Evolutionary conservation across 1,284 basidiomycete species (phyloP).

Genomic region (Cutaneotrichosporon dermatis): DNA sequence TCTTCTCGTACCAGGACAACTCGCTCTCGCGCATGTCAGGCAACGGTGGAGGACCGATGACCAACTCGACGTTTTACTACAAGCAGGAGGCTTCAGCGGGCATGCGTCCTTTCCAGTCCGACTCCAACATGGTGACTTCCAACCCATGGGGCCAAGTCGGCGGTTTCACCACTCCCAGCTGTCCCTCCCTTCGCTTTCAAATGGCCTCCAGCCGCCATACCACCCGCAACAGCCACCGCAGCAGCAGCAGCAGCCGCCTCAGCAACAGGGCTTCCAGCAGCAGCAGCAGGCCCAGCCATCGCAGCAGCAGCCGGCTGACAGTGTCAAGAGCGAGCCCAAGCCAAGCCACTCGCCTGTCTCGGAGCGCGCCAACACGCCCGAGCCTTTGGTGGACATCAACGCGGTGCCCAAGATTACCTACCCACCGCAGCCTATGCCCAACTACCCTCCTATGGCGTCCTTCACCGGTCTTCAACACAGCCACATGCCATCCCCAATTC

Average conservation of each 20-base stretch:
- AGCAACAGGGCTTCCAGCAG: not conserved
- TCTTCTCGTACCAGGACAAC: constrained; percentile 19
- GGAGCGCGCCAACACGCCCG: constrained; percentile 12
- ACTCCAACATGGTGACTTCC: constrained; percentile 6
- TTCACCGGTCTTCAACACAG: constrained; percentile 9
- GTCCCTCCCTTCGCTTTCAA: constrained; percentile 20
- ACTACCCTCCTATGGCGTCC: constrained; percentile 14
- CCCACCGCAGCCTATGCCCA: constrained; percentile 10
- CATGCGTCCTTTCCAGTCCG: constrained; percentile 9
- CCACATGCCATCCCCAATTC: constrained; percentile 9
- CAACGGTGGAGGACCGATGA: constrained; percentile 8
- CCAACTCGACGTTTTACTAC: constrained; percentile 14
- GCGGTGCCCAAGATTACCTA: constrained; percentile 27
- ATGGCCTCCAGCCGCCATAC: constrained; percentile 22
- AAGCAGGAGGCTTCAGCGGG: constrained; percentile 10
- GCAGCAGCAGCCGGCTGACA: not conserved
- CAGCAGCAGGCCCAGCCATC: not conserved
- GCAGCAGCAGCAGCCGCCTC: no score
- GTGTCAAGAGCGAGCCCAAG: constrained; percentile 8
- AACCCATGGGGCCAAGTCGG: constrained; percentile 19
- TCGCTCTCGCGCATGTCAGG: constrained; percentile 14
- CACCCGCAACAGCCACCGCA: not conserved
- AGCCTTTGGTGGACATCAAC: constrained; percentile 29
- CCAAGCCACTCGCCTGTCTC: constrained; percentile 10
- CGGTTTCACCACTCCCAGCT: constrained; percentile 31